phyloP scores from a whole-genome alignment of 768 basidiomycete genomes.

The Collybia mongolica region DNA sequence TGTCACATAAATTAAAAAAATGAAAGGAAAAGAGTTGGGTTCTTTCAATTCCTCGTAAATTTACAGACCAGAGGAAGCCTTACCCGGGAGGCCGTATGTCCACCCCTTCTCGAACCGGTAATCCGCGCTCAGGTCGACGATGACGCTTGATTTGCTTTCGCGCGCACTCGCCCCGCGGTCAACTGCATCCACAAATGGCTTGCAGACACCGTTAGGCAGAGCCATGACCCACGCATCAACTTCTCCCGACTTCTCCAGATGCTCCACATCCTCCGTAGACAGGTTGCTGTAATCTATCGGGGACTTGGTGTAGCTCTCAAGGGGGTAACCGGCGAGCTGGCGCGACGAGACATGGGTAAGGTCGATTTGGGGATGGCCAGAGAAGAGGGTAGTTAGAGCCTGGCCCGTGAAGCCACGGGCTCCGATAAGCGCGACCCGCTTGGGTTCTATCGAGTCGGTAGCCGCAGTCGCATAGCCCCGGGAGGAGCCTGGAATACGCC shows the following conservation, averaged over 20 bases:
- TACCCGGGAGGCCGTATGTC: slow-evolving; percentile 99
- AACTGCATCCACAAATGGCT: slow-evolving; percentile 95
- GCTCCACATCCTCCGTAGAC: slow-evolving; percentile 72
- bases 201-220: slow-evolving; percentile 94
- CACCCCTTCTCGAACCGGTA: slow-evolving; percentile 93
- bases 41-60: slow-evolving; percentile 15
- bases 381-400: slow-evolving; percentile 83
- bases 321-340: slow-evolving; percentile 79
- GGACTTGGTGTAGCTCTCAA: slow-evolving; percentile 81
- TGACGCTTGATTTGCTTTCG: slow-evolving; percentile 60
- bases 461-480: slow-evolving; percentile 81
- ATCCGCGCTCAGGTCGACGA: slow-evolving; percentile 93
- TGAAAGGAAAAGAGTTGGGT: slow-evolving; percentile 25
- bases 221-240: slow-evolving; percentile 99
- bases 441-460: slow-evolving; percentile 55
- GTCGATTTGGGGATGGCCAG: slow-evolving; percentile 83
- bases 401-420: slow-evolving; percentile 96
- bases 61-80: slow-evolving; percentile 48
- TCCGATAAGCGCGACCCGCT: slow-evolving; percentile 92
- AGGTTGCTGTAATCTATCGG: slow-evolving; percentile 79
- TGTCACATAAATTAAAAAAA: slow-evolving; percentile 18
- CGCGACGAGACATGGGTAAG: slow-evolving; percentile 97
- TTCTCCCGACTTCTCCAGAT: slow-evolving; percentile 85
- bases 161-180: slow-evolving; percentile 65
- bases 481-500: slow-evolving; percentile 46